These are phyloP conservation scores for Zymoseptoria ardabiliae DNA, from an alignment of 2,329 filamentous ascomycete species.

Conservation along the genomic window DNA sequence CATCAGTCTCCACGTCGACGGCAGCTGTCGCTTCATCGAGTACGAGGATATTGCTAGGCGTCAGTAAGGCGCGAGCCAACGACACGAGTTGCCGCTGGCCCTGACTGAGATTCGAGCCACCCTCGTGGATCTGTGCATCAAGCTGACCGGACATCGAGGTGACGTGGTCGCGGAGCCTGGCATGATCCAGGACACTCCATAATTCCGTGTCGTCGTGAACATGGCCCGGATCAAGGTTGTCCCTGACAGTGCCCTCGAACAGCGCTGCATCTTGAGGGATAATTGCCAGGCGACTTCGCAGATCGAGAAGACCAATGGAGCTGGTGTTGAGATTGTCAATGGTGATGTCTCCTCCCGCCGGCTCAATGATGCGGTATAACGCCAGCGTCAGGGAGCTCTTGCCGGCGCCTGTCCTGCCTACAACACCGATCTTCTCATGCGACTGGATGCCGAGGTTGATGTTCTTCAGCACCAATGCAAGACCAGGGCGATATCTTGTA, in stretches of 20 bases:
- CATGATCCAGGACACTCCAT: constrained; percentile 81
- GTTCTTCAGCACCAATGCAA: constrained; percentile 89
- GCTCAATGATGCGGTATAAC: constrained; percentile 92
- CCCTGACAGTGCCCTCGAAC: constrained; percentile 85
- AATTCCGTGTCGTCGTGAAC: constrained; percentile 95
- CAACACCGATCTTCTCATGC: constrained; percentile 98
- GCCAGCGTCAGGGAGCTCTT: constrained; percentile 91
- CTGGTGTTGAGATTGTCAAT: constrained; percentile 89
- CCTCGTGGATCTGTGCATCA: constrained; percentile 87
- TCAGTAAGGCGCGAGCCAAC: constrained; percentile 84
- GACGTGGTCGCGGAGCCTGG: constrained; percentile 85
- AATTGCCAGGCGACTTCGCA: constrained; percentile 83
- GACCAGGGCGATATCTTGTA: constrained; percentile 79
- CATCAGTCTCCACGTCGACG: constrained; percentile 63
- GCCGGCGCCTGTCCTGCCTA: constrained; percentile 89
- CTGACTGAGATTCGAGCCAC: constrained; percentile 90
- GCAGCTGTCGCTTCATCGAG: constrained; percentile 88
- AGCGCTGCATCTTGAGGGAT: constrained; percentile 96
- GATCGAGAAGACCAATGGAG: constrained; percentile 79
- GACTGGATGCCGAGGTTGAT: constrained; percentile 88
- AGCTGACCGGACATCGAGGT: constrained; percentile 79
- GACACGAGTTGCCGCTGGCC: constrained; percentile 93
- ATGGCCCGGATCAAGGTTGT: constrained; percentile 91
- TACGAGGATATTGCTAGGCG: constrained; percentile 93
- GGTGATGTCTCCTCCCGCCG: constrained; percentile 70